A percentile compares a stretch with the other conserved stretches of the same genome.
Conservation (phyloP, 345 rosid species). For the Moricandia moricandioides region DNA sequence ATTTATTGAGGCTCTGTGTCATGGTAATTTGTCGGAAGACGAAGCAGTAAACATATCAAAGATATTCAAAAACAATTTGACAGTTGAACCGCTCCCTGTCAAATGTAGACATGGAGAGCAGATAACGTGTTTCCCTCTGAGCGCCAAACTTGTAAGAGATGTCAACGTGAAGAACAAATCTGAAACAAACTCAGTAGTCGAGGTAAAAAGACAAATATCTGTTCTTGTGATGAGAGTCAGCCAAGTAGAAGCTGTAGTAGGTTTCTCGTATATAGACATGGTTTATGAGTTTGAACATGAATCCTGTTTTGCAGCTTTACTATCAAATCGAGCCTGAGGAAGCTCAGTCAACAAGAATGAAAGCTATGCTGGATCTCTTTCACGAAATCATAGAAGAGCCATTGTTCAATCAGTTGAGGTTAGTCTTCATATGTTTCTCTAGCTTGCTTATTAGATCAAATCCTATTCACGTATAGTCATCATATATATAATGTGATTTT, state of each 20-base stretch:
- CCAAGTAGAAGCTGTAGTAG: constrained; percentile 13
- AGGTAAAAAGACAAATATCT: constrained; percentile 47
- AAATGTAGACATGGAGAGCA: constrained; percentile 71
- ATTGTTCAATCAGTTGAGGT: constrained; percentile 94
- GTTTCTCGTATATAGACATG: constrained; percentile 16
- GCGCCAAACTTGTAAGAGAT: constrained; percentile 80
- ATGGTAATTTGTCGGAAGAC: constrained; percentile 82
- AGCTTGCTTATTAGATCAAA: background rate
- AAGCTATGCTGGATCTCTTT: constrained; percentile 90
- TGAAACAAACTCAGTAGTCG: constrained; percentile 87
- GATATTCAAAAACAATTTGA: constrained; percentile 63
- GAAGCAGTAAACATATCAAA: constrained; percentile 63
- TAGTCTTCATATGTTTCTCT: constrained; percentile 20
- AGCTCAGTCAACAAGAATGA: constrained; percentile 57
- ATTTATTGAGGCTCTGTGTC: constrained; percentile 80
- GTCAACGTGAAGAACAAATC: constrained; percentile 77
- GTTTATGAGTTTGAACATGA: constrained; percentile 17
- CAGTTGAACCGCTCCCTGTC: constrained; percentile 62
- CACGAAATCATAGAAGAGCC: constrained; percentile 94
- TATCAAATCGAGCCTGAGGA: constrained; percentile 92
- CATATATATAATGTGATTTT: background rate
- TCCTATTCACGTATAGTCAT: background rate
- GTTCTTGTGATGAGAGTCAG: constrained; percentile 15
- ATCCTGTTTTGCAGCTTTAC: constrained; percentile 64
- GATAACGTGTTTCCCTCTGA: constrained; percentile 61